Conservation (phyloP, 2,329 filamentous ascomycete genomes). For the Colletotrichum tanaceti region DNA sequence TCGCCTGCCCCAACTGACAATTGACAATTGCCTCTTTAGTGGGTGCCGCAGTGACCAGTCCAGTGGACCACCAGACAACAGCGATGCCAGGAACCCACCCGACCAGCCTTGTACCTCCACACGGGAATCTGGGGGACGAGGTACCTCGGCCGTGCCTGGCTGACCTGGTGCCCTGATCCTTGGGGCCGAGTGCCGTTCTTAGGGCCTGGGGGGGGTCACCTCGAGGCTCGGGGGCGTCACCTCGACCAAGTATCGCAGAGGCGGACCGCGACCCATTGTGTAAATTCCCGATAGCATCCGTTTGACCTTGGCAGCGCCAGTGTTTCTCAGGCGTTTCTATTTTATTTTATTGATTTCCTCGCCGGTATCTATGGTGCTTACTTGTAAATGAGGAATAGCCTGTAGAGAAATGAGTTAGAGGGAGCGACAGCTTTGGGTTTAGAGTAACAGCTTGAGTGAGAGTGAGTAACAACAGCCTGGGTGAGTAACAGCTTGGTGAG, state of each 20-base stretch:
- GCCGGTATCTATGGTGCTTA: neutral
- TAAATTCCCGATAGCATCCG: constrained; percentile 28
- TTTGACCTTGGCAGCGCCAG: neutral
- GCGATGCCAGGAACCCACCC: neutral
- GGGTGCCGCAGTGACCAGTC: no score
- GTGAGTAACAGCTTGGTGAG: no score
- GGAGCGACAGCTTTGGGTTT: no score
- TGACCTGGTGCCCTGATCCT: constrained; percentile 5
- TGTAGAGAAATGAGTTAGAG: no score
- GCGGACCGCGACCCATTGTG: no score
- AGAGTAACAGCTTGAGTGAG: neutral
- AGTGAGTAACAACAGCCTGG: neutral
- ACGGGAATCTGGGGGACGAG: constrained; percentile 22
- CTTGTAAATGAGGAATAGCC: neutral
- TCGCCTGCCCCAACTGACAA: no score
- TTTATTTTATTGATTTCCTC: no score
- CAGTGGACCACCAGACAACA: constrained; percentile 7
- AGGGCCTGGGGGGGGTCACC: no score
- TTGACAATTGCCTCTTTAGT: neutral
- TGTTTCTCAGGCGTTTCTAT: neutral
- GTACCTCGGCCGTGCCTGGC: constrained; percentile 10
- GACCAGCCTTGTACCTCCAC: constrained; percentile 23
- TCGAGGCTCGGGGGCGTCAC: no score
- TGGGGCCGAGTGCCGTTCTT: constrained; percentile 28
- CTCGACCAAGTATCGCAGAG: no score